Evolutionary conservation across 805 yeast genomes (phyloP), one percentile per base, ranked within the genome.

Genomic region (Tetrapisispora arboricola): DNA sequence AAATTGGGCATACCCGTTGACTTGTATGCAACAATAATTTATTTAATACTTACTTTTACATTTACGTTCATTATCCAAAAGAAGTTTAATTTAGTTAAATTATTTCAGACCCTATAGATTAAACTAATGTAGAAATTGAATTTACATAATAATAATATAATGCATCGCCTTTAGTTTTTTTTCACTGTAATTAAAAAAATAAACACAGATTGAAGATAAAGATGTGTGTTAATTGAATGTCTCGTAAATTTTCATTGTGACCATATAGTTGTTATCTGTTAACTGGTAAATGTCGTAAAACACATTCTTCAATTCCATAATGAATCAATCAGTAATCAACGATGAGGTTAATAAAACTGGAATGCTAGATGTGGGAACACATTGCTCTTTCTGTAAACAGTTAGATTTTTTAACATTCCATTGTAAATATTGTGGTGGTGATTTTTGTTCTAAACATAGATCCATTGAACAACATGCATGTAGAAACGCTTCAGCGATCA

Each of bases 321-420:
- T 26, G 31, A 18, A 25, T n/a, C 17, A 26, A 22, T n/a, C 27
- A 15, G n/a, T 10, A n/a, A 30, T 28, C 25, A 10, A 30, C 12
- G 36, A 38, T 15, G 27, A 36, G 2, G 8, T 5, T 9, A 21
- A 38, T 25, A 26, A 31, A 18, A 39, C 27, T 16, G 63, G 63
- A 7, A 59, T 60, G 62, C 48, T 60, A n/a, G 65, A 60, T 45
- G 65, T 59, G 10, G 65, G 64, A 2, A 54, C 54, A 18, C 65
- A 60, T 38, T 60, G 65, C 42, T 41, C 44, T 12, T 57, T 44
- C 36, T 60, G 65, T 40, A 41, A 54, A 33, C 57, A 59, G 41
- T 19, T 58, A 9, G 65, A 60, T 39, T 60, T 60, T 34, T 41
- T 60, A 20, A 60, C 65, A 5, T 60, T 60, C 45, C 56, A 56